Conservation (phyloP, 441 rosid genomes). For the Isatis lusitanica region DNA sequence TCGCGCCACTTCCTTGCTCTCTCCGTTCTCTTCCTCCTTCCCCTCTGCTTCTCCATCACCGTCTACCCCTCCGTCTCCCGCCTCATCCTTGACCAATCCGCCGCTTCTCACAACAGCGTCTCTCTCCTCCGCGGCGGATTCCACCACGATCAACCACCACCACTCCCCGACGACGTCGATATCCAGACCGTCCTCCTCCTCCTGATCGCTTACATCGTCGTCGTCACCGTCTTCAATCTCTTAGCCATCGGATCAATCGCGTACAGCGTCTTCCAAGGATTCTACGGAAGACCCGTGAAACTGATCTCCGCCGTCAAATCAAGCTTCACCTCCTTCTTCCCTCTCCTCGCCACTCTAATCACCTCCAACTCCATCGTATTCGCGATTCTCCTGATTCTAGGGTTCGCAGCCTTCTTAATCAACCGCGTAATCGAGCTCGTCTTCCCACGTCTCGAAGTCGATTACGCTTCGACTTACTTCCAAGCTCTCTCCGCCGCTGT, state of each 20-base stretch:
- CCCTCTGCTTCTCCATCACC: conserved; percentile 53
- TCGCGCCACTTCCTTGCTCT: conserved; percentile 84
- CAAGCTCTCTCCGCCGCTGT: conserved; percentile 21
- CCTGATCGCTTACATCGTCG: conserved; percentile 26
- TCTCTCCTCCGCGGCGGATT: conserved; percentile 26
- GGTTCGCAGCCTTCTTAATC: conserved; percentile 30
- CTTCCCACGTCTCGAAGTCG: conserved; percentile 25
- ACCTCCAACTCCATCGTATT: conserved; percentile 33
- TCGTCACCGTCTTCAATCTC: conserved; percentile 40
- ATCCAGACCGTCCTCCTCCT: conserved; percentile 27
- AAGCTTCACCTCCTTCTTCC: conserved; percentile 51
- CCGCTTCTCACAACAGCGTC: conserved; percentile 30
- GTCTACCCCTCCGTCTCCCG: conserved; percentile 49
- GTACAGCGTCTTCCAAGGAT: conserved; percentile 67
- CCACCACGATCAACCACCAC: conserved; percentile 8
- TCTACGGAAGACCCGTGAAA: conserved; percentile 76
- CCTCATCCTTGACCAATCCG: conserved; percentile 38
- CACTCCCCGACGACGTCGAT: background rate
- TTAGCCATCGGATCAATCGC: conserved; percentile 66
- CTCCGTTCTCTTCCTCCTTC: conserved; percentile 71
- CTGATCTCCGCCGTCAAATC: conserved; percentile 56
- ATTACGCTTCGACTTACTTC: conserved; percentile 43
- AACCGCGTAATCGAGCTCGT: conserved; percentile 30
- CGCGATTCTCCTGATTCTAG: conserved; percentile 35
- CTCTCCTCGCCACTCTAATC: conserved; percentile 44